phyloP scores from a whole-genome alignment of 768 basidiomycete species.

The Boletus tomentosulus region DNA sequence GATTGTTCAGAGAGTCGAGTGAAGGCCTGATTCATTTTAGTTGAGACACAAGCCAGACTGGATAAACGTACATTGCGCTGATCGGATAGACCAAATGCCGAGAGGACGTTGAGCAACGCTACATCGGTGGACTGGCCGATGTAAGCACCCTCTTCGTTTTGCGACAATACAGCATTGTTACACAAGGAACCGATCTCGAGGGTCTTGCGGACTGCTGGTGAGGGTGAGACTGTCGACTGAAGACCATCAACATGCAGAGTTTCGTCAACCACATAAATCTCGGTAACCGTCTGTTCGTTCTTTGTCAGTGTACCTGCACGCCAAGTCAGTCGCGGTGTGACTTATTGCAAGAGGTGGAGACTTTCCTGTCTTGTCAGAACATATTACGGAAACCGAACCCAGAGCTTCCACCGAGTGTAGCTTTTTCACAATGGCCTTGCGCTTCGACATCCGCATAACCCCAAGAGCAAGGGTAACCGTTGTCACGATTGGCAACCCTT shows the following conservation, averaged over 20 bases:
- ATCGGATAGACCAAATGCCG: slow-evolving; percentile 63
- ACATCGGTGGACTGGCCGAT: slow-evolving; percentile 94
- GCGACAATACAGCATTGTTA: slow-evolving; percentile 71
- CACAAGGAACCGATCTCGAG: slow-evolving; percentile 84
- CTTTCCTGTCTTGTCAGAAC: slow-evolving; percentile 92
- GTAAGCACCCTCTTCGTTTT: slow-evolving; percentile 65
- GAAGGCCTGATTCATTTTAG: slow-evolving; percentile 46
- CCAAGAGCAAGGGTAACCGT: slow-evolving; percentile 96
- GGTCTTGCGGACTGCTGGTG: slow-evolving; percentile 67
- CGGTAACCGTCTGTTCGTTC: slow-evolving; percentile 93
- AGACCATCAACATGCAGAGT: slow-evolving; percentile 52
- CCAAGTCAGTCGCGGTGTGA: slow-evolving; percentile 1
- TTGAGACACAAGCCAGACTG: neutral
- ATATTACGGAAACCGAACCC: slow-evolving; percentile 95
- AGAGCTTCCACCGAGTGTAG: slow-evolving; percentile 92
- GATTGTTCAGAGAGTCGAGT: slow-evolving; percentile 73
- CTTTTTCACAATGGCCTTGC: slow-evolving; percentile 97
- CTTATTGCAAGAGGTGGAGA: neutral
- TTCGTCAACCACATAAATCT: slow-evolving; percentile 87
- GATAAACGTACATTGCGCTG: slow-evolving; percentile 55
- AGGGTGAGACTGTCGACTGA: slow-evolving; percentile 45
- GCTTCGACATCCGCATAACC: slow-evolving; percentile 88
- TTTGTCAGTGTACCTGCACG: slow-evolving; percentile 78
- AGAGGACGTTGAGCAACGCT: slow-evolving; percentile 78
- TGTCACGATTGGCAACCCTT: slow-evolving; percentile 94